Conservation (phyloP, 139 green algal genomes). For the Bryopsis sp. region DNA sequence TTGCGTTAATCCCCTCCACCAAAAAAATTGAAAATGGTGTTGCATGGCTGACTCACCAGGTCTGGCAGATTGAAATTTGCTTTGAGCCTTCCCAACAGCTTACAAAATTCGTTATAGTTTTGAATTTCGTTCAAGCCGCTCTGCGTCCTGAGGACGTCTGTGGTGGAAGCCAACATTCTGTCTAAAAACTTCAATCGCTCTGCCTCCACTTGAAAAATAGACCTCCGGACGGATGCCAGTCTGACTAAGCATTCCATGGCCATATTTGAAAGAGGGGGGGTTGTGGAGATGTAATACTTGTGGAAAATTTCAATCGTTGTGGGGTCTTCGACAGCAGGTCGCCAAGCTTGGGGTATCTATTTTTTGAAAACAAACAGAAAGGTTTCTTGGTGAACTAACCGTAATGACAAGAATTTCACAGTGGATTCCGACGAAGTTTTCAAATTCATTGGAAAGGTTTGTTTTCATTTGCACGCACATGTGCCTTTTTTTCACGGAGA, state of each 20-base stretch:
- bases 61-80: slow-evolving; percentile 96
- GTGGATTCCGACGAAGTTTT: no score
- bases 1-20: no score
- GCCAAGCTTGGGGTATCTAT: slow-evolving; percentile 78
- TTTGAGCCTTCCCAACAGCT: slow-evolving; percentile 88
- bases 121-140: slow-evolving; percentile 71
- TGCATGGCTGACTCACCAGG: slow-evolving; percentile 52
- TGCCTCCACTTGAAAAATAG: slow-evolving; percentile 77
- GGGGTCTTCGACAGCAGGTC: slow-evolving; percentile 72
- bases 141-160: slow-evolving; percentile 55
- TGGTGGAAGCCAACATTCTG: slow-evolving; percentile 49
- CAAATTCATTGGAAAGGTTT: no score
- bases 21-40: no score
- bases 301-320: slow-evolving; percentile 83
- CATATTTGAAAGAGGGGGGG: slow-evolving; percentile 68
- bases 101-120: slow-evolving; percentile 97
- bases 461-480: no score
- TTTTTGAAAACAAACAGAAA: no score
- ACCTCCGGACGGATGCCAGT: slow-evolving; percentile 81
- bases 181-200: slow-evolving; percentile 80
- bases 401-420: no score
- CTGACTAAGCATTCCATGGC: slow-evolving; percentile 69
- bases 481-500: no score
- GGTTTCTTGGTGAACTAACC: no score
- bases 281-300: slow-evolving; percentile 70